Evolutionary conservation across 1,284 basidiomycete genomes (phyloP).

Genomic region (Salmacisia buchloeana): DNA sequence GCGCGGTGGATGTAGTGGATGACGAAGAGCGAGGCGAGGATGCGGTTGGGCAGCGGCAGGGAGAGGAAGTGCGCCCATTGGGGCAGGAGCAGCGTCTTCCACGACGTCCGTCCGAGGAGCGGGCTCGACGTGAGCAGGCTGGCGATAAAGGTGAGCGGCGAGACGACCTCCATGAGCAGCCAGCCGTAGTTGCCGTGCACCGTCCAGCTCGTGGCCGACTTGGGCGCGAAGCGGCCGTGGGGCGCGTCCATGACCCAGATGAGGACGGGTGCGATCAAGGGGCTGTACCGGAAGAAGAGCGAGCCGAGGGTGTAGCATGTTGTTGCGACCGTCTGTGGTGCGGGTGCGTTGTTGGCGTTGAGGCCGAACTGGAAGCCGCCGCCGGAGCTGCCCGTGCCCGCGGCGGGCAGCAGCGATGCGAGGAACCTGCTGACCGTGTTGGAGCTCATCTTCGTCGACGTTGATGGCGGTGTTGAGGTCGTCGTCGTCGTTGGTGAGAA

Average conservation of each 20-base stretch:
- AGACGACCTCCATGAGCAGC: constrained; percentile 72
- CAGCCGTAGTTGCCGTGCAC: constrained; percentile 59
- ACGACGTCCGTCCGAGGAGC: neutral
- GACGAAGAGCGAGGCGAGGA: constrained; percentile 64
- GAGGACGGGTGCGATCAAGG: constrained; percentile 52
- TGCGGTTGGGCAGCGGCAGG: constrained; percentile 54
- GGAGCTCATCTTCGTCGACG: too few species aligned
- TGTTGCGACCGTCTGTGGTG: neutral
- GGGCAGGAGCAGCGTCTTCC: constrained; percentile 36
- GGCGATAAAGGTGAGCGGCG: constrained; percentile 54
- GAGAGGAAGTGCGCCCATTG: constrained; percentile 38
- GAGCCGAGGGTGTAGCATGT: constrained; percentile 34
- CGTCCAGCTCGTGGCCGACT: constrained; percentile 55
- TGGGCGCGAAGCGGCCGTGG: constrained; percentile 67
- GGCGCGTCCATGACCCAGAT: constrained; percentile 61
- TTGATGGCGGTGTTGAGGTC: too few species aligned
- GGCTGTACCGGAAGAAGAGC: constrained; percentile 51
- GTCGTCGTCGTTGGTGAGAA: too few species aligned
- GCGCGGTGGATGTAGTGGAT: constrained; percentile 79
- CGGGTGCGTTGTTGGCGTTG: too few species aligned
- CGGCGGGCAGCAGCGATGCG: too few species aligned
- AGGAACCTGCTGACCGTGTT: too few species aligned
- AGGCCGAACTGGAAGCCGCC: too few species aligned
- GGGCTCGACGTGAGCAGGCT: constrained; percentile 15
- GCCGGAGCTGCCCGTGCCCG: too few species aligned